A percentile compares a stretch with the other conserved stretches of the same genome.
Evolutionary conservation across 495 filamentous ascomycete species (phyloP).

Genomic region (Friedmanniomyces endolithicus): DNA sequence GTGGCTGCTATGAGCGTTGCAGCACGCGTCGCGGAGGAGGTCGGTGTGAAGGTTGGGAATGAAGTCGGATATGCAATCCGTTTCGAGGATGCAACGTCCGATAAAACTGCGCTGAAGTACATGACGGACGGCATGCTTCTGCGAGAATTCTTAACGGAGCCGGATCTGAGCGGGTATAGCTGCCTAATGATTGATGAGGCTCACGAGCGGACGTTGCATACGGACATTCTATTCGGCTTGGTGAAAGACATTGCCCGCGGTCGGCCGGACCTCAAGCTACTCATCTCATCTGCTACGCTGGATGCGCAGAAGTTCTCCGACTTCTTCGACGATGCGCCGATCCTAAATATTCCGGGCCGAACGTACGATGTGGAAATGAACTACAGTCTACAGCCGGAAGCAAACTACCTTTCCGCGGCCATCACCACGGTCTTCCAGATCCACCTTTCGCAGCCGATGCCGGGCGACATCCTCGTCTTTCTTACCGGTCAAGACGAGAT

Average conservation of each 20-base stretch:
- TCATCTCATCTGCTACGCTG: slow-evolving; percentile 92
- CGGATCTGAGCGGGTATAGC: slow-evolving; percentile 71
- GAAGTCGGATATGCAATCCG: slow-evolving; percentile 93
- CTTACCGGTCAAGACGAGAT: slow-evolving; percentile 92
- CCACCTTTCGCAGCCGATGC: slow-evolving; percentile 66
- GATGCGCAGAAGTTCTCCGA: slow-evolving; percentile 85
- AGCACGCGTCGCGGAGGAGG: slow-evolving; percentile 85
- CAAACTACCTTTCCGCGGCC: slow-evolving; percentile 83
- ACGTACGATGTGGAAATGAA: slow-evolving; percentile 85
- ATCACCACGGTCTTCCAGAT: slow-evolving; percentile 95
- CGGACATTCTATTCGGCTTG: slow-evolving; percentile 82
- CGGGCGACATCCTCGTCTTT: slow-evolving; percentile 85
- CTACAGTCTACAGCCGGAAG: slow-evolving; percentile 84
- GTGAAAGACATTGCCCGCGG: slow-evolving; percentile 85
- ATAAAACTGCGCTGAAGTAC: slow-evolving; percentile 90
- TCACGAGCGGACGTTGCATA: slow-evolving; percentile 83
- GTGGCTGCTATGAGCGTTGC: slow-evolving; percentile 96
- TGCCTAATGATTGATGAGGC: slow-evolving; percentile 96
- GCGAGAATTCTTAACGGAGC: slow-evolving; percentile 82
- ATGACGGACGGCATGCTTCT: slow-evolving; percentile 98
- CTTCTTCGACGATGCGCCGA: slow-evolving; percentile 90
- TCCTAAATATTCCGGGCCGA: slow-evolving; percentile 91
- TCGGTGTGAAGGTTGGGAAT: slow-evolving; percentile 80
- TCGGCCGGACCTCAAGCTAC: slow-evolving; percentile 74
- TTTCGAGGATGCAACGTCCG: slow-evolving; percentile 86